Percentiles rank a stretch among this genome's conserved stretches.
Evolutionary conservation across 441 rosid genomes (phyloP).

Genomic region (Pelargonium citronellum): DNA sequence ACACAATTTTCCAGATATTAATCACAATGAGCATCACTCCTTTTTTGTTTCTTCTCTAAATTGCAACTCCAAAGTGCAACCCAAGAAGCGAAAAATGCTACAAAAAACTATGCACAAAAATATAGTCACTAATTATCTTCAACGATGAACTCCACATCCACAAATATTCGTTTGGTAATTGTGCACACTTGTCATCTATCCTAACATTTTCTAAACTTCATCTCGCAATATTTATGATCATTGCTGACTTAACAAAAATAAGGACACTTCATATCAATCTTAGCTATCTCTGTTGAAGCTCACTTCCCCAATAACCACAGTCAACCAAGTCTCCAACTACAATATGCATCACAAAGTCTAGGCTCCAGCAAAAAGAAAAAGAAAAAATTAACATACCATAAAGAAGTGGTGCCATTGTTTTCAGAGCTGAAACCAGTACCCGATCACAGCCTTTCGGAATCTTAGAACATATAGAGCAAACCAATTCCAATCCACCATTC

Average conservation of each 20-base stretch:
- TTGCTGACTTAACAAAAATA: not conserved
- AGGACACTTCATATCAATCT: not conserved
- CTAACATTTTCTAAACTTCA: not conserved
- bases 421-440: conserved; percentile 47
- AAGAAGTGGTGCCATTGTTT: conserved; percentile 48
- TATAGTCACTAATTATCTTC: not conserved
- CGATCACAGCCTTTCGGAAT: conserved; percentile 28
- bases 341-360: not conserved
- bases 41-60: too few species aligned
- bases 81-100: not conserved
- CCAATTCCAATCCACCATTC: conserved; percentile 60
- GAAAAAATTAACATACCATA: conserved; percentile 38
- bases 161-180: not conserved
- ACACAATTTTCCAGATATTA: not conserved
- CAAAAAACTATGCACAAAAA: not conserved
- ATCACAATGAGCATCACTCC: not conserved
- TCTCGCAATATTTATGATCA: not conserved
- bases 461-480: conserved; percentile 54
- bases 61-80: not conserved
- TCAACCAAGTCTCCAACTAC: not conserved
- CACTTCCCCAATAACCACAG: not conserved
- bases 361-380: not conserved
- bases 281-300: not conserved
- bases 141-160: not conserved
- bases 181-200: not conserved